phyloP scores from a whole-genome alignment of 1,284 basidiomycete genomes.

The Vanrija pseudolonga region DNA sequence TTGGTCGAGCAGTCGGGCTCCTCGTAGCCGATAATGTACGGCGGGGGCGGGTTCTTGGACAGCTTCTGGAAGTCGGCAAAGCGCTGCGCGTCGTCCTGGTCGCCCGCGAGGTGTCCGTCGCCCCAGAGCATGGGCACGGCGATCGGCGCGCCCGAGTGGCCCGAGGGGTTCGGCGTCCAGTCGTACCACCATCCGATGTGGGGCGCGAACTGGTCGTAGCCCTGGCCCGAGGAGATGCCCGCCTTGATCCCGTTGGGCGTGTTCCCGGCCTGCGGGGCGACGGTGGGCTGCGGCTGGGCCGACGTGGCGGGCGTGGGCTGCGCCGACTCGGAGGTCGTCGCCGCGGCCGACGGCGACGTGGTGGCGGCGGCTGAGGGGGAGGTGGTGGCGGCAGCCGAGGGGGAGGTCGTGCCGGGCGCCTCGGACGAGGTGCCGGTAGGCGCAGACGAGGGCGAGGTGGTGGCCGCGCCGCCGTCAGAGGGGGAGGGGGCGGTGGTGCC shows the following conservation, averaged over 20 bases:
- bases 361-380: background rate
- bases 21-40: constrained; percentile 46
- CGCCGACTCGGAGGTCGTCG: too few species aligned
- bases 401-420: too few species aligned
- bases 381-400: background rate
- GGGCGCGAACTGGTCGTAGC: constrained; percentile 20
- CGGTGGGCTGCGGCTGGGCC: too few species aligned
- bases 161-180: constrained; percentile 5
- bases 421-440: too few species aligned
- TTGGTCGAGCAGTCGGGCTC: constrained; percentile 47
- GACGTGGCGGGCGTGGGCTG: too few species aligned
- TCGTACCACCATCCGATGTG: constrained; percentile 47
- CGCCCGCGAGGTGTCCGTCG: constrained; percentile 25
- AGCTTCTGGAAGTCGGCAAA: constrained; percentile 38
- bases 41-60: background rate
- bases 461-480: too few species aligned
- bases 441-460: too few species aligned
- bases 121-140: constrained; percentile 49
- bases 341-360: too few species aligned
- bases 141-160: constrained; percentile 20
- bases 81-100: constrained; percentile 34
- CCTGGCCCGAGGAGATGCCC: constrained; percentile 40
- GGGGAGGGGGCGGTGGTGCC: too few species aligned
- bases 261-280: constrained; percentile 10
- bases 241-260: constrained; percentile 45